Base-by-base conservation (phyloP, 148 eudicot genomes). In the Mesembryanthemum crystallinum region DNA sequence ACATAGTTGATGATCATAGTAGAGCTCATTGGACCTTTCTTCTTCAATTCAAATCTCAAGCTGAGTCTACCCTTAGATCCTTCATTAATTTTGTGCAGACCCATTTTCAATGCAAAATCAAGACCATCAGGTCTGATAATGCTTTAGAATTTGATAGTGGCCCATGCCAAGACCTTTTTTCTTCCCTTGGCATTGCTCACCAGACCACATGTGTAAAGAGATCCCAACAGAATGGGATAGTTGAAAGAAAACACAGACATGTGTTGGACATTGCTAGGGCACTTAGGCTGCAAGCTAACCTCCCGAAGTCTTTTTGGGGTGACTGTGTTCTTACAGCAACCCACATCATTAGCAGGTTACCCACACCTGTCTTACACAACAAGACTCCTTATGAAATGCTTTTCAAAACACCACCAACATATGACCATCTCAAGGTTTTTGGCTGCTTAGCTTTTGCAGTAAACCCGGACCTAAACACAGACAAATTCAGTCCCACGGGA, bases 1-100 rank as follows among this genome's bases (percentile, higher is more conserved):
- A 60, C 0, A 3, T 70, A 14, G 73, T 70, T 12, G 73, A 70
- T 70, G 73, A 70, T 8, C 4, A 51, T 14, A 28, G 27, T 0
- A 28, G 73, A 18, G 17, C 29, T 1, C 7, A 42, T 1, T 71
- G 74, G 71, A 24, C 39, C 0, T 67, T 39, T 6, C n/a, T 68
- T 8, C 20, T 68, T 45, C 1, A 68, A 45, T 23, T 12, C 3
- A 70, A 70, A 3, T 49, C 42, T 14, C 37, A 70, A 8, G 60
- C 60, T 0, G 17, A 0, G 1, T 0, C 1, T 29, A 3, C 28
- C 0, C 4, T 70, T 3, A 4, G 29, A 30, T 0, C 0, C 7
- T 70, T 70, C 7, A 6, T 14, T 0, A 2, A 18, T 0, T 27
- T 49, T 28, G 73, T 47, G 24, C 15, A 45, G 11, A 68, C 20